These are phyloP conservation scores for Phytophthora chlamydospora DNA, from an alignment of 352 stramenopile genomes.

Conservation along the genomic window DNA sequence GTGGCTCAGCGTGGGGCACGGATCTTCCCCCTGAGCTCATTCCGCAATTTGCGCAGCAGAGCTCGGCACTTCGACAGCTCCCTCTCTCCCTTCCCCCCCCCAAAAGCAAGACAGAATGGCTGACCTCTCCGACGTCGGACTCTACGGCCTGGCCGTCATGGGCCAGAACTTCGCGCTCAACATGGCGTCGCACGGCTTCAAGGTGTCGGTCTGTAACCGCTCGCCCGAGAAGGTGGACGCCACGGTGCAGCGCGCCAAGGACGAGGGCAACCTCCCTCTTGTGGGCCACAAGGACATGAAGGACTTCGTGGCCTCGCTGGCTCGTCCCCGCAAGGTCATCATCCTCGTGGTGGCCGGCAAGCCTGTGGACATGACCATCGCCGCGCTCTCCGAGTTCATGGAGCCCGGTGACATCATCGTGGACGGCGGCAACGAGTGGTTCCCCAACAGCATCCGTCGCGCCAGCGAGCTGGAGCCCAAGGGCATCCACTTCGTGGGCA, in stretches of 20 bases:
- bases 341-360: constrained; percentile 98
- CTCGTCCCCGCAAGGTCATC: constrained; percentile 97
- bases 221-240: constrained; percentile 96
- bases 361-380: constrained; percentile 94
- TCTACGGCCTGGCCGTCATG: constrained; percentile 95
- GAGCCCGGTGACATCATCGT: constrained; percentile 97
- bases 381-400: constrained; percentile 84
- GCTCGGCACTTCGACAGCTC: constrained; percentile 12
- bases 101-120: constrained; percentile 43
- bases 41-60: constrained; percentile 33
- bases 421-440: constrained; percentile 99
- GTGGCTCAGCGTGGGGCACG: neutral
- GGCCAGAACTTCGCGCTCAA: constrained; percentile 99
- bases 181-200: constrained; percentile 98
- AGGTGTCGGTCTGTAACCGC: constrained; percentile 97
- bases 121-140: constrained; percentile 83
- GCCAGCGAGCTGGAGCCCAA: constrained; percentile 93
- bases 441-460: constrained; percentile 96
- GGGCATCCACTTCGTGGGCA: constrained; percentile 98
- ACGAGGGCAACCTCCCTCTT: constrained; percentile 95
- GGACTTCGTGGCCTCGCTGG: constrained; percentile 93
- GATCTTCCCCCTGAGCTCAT: constrained; percentile 30
- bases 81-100: neutral
- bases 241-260: constrained; percentile 95
- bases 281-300: constrained; percentile 92